A percentile compares a stretch with the other conserved stretches of the same genome.
phyloP scores from a whole-genome alignment of 148 eudicot species.

The Diospyros lotus region DNA sequence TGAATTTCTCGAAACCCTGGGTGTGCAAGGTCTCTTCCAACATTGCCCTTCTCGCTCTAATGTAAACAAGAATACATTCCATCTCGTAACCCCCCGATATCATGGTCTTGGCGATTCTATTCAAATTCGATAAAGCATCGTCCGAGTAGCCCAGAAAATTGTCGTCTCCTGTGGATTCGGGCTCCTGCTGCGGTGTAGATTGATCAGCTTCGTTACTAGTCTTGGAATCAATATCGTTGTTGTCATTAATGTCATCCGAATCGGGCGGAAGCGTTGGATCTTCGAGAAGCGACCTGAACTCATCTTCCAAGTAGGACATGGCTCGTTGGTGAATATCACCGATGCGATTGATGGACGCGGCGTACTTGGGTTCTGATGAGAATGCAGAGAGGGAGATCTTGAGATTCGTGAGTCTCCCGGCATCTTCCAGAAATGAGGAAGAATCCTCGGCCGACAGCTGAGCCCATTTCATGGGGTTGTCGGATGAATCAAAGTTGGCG shows the following conservation, averaged over 20 bases:
- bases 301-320: conserved; percentile 48
- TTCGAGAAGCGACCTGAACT: conserved; percentile 35
- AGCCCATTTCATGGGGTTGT: conserved; percentile 29
- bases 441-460: conserved; percentile 22
- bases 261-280: conserved; percentile 14
- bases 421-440: conserved; percentile 15
- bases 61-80: conserved; percentile 37
- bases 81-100: conserved; percentile 29
- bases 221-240: conserved; percentile 12
- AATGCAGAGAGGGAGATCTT: conserved; percentile 15
- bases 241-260: neutral
- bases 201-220: conserved; percentile 18
- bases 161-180: conserved; percentile 5
- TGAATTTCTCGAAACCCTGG: conserved; percentile 30
- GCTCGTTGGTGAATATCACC: conserved; percentile 38
- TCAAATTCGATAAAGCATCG: conserved; percentile 20
- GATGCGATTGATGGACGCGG: conserved; percentile 27
- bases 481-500: conserved; percentile 28
- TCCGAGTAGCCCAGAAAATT: conserved; percentile 35
- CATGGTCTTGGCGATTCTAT: conserved; percentile 21
- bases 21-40: conserved; percentile 32
- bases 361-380: conserved; percentile 24
- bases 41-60: conserved; percentile 23
- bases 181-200: conserved; percentile 7
- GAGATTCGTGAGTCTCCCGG: conserved; percentile 26